These are phyloP conservation scores for Paracoccidioides brasiliensis DNA, from an alignment of 2,329 filamentous ascomycete genomes.

Conservation along the genomic window DNA sequence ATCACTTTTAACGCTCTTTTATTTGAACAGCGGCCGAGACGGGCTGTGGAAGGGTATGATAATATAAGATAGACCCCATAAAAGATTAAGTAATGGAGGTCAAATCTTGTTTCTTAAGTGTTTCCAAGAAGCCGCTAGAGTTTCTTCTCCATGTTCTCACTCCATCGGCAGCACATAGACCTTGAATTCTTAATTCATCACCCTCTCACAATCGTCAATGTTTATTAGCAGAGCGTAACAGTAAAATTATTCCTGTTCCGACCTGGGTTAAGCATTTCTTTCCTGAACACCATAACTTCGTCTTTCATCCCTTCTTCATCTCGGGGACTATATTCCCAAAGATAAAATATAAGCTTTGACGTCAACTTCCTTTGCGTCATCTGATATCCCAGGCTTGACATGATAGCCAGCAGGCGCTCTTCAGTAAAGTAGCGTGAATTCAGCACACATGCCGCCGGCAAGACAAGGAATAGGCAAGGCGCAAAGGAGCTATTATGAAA, in stretches of 20 bases:
- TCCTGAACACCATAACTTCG: constrained; percentile 40
- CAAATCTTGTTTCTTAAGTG: no score
- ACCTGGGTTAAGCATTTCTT: constrained; percentile 66
- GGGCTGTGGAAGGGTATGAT: no score
- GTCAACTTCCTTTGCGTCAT: constrained; percentile 57
- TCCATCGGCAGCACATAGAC: no score
- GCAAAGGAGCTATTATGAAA: constrained; percentile 13
- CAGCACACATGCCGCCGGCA: constrained; percentile 73
- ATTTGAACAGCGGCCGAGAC: no score
- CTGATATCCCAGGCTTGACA: constrained; percentile 62
- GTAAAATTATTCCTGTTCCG: constrained; percentile 79
- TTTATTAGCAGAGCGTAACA: constrained; percentile 45
- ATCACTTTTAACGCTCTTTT: no score
- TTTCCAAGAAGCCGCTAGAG: no score
- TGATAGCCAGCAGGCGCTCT: constrained; percentile 53
- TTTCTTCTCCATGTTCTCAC: no score
- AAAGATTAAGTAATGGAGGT: no score
- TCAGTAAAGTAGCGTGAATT: constrained; percentile 88
- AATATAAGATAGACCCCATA: no score
- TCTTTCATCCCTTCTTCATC: constrained; percentile 3
- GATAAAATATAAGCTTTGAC: constrained; percentile 72
- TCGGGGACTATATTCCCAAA: constrained; percentile 50
- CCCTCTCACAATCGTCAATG: no score
- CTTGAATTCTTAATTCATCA: no score
- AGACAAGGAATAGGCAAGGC: constrained; percentile 65